These are phyloP conservation scores for Daedalea quercina DNA, from an alignment of 768 basidiomycete genomes.

Conservation along the genomic window DNA sequence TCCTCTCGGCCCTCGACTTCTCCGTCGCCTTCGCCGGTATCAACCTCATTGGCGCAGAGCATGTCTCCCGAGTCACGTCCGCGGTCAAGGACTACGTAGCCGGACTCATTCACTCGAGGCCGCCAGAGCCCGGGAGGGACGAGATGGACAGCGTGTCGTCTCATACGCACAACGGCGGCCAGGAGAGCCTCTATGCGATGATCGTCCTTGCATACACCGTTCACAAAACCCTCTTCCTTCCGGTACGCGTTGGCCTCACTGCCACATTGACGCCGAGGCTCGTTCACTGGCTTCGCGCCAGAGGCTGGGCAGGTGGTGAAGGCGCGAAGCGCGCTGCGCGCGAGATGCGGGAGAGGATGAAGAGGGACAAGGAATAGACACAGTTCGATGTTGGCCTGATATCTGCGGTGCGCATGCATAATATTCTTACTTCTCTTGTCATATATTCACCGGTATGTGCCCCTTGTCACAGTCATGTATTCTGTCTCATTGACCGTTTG, in stretches of 20 bases:
- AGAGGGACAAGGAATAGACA: slow-evolving; percentile 10
- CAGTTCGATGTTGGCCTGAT: too few species aligned
- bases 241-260: slow-evolving; percentile 83
- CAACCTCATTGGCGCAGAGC: slow-evolving; percentile 84
- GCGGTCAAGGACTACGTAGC: slow-evolving; percentile 45
- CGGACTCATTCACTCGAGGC: slow-evolving; percentile 40
- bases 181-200: slow-evolving; percentile 87
- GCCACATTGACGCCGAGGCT: slow-evolving; percentile 79
- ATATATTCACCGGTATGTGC: too few species aligned
- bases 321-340: slow-evolving; percentile 59
- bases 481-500: too few species aligned
- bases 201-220: slow-evolving; percentile 88
- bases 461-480: too few species aligned
- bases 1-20: slow-evolving; percentile 75
- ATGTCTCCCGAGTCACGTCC: slow-evolving; percentile 65
- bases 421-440: too few species aligned
- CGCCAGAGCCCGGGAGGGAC: slow-evolving; percentile 62
- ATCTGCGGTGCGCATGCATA: too few species aligned
- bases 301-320: slow-evolving; percentile 79
- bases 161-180: slow-evolving; percentile 31
- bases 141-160: slow-evolving; percentile 43
- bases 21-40: slow-evolving; percentile 77
- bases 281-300: slow-evolving; percentile 74
- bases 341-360: slow-evolving; percentile 32
- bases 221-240: slow-evolving; percentile 92